Evolutionary conservation across 106 monocot species (phyloP), one percentile per base, ranked within the genome.

Genomic region (Dactylorhiza incarnata): DNA sequence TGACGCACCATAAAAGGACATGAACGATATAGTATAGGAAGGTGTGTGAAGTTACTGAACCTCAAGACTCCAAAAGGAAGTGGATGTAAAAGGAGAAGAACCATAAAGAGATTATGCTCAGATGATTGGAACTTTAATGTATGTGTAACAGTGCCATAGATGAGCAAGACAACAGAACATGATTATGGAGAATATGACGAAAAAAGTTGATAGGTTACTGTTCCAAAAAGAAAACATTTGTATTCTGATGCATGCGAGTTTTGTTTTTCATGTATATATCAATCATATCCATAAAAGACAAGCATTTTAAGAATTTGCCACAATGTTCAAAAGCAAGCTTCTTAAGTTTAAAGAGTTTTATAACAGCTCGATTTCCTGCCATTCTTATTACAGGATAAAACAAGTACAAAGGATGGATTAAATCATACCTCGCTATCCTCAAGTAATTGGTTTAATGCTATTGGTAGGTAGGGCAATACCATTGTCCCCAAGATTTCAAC

Each of bases 401-500:
- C 26, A 24, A 6, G 51, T 56, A 56, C 2, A 59, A 20, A 22
- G 5, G 22, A 22, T 20, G 1, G 48, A 78, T 47, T 22, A 74
- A 44, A 62, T 15, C 29, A 14, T 71, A 95, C 95, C 93, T 97
- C 93, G 84, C 89, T 91, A 48, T 89, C 87, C 63, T 78, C 62
- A 72, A 97, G 91, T 70, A 97, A 82, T 47, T 94, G 91, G 65
- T 94, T 91, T n/a, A 97, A 69, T 44, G 93, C 91, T 45, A 97
- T 73, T 6, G 91, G 87, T 73, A 97, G 87, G 45, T 86, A 89
- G 26, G 96, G 87, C 74, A 97, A 83, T 48, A 94, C 82, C 58
- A 91, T 88, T 26, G 50, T 45, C 12, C 96, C 96, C 69, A 97
- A 81, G 49, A 93, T 91, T 29, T 90, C 91, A 78, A 97, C 77